A percentile compares a stretch with the other conserved stretches of the same genome.
phyloP scores from a whole-genome alignment of 73 alveolate genomes.

The Paramecium sexaurelia region DNA sequence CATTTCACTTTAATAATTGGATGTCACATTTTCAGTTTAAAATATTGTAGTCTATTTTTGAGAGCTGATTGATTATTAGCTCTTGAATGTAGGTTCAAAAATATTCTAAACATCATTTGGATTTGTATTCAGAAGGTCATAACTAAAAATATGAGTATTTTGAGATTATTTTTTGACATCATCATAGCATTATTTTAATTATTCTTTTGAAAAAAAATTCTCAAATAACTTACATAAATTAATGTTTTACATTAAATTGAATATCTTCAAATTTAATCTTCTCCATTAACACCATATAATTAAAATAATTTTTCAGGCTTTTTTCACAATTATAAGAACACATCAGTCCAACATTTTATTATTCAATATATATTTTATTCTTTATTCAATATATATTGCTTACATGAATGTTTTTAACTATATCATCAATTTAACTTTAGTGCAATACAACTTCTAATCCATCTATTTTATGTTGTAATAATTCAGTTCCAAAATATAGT shows the following conservation, averaged over 20 bases:
- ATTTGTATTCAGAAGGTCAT: neutral
- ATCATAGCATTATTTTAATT: neutral
- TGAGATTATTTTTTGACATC: neutral
- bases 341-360: neutral
- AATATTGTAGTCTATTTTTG: too few relatives aligned
- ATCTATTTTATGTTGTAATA: too few relatives aligned
- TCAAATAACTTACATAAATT: neutral
- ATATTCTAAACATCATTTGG: too few relatives aligned
- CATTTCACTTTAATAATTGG: too few relatives aligned
- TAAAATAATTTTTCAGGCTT: neutral
- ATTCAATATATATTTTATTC: neutral
- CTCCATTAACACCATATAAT: neutral
- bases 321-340: neutral
- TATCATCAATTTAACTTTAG: neutral
- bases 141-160: neutral
- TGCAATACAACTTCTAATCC: neutral
- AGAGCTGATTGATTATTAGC: too few relatives aligned
- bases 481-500: neutral
- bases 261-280: neutral
- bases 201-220: neutral
- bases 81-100: too few relatives aligned
- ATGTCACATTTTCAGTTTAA: too few relatives aligned
- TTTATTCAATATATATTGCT: neutral
- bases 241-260: neutral
- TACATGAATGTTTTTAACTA: neutral